Conservation (phyloP, 768 basidiomycete genomes). For the Rhizopogon vulgaris region DNA sequence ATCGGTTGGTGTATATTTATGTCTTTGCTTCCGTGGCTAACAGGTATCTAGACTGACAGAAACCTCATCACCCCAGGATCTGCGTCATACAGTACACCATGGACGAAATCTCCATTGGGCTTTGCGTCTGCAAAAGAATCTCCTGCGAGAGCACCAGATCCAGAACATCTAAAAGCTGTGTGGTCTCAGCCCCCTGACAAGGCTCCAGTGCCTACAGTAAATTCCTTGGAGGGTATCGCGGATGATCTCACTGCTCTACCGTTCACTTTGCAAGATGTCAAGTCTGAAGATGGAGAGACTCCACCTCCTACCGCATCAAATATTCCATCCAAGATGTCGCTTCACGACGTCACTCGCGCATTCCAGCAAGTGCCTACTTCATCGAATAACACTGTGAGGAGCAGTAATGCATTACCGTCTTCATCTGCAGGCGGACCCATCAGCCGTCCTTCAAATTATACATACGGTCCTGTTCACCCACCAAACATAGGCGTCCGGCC, state of each 20-base stretch:
- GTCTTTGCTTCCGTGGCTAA: conserved; percentile 10
- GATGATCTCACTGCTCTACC: conserved; percentile 78
- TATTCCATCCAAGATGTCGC: conserved; percentile 65
- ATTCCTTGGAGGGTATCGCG: conserved; percentile 78
- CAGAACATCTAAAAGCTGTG: conserved; percentile 79
- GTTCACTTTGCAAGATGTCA: conserved; percentile 78
- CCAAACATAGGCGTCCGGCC: conserved; percentile 46
- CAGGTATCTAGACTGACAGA: conserved; percentile 31
- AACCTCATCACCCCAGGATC: conserved; percentile 43
- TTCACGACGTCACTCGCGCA: conserved; percentile 77
- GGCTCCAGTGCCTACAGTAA: conserved; percentile 58
- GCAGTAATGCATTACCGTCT: conserved; percentile 45
- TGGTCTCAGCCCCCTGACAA: conserved; percentile 79
- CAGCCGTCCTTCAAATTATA: conserved; percentile 21
- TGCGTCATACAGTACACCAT: conserved; percentile 32
- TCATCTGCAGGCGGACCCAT: conserved; percentile 32
- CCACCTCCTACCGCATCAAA: conserved; percentile 55
- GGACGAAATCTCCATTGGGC: conserved; percentile 47
- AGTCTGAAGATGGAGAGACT: conserved; percentile 80
- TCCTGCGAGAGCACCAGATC: conserved; percentile 63
- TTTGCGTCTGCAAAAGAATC: conserved; percentile 57
- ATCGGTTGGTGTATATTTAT: conserved; percentile 35
- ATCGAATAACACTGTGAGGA: conserved; percentile 39
- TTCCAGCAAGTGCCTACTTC: conserved; percentile 81
- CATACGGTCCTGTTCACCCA: conserved; percentile 35